A percentile compares a stretch with the other conserved stretches of the same genome.
Evolutionary conservation across 1,139 yeast species (phyloP).

Genomic region (Suhomyces yuchorum): DNA sequence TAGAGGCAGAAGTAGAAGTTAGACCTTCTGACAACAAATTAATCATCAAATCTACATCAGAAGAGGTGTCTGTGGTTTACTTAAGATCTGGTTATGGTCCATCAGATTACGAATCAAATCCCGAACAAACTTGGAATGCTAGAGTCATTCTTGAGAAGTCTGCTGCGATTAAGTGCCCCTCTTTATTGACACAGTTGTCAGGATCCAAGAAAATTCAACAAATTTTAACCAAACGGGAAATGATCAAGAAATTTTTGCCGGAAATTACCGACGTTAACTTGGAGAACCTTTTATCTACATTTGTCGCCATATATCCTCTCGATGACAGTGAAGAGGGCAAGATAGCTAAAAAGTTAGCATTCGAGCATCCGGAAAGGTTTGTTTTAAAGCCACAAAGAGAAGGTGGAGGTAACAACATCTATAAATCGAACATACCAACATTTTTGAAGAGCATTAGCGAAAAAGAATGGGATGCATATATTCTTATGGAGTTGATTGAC

Average conservation of each 20-base stretch:
- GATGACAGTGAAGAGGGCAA: slow-evolving; percentile 69
- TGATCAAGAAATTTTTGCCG: slow-evolving; percentile 51
- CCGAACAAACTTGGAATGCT: slow-evolving; percentile 69
- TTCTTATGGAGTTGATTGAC: slow-evolving; percentile 87
- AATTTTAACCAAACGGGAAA: slow-evolving; percentile 60
- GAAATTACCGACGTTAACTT: slow-evolving; percentile 27
- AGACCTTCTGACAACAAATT: slow-evolving; percentile 44
- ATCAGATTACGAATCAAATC: slow-evolving; percentile 58
- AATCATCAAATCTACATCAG: slow-evolving; percentile 53
- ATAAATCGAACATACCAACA: slow-evolving; percentile 77
- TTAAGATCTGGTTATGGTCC: slow-evolving; percentile 91
- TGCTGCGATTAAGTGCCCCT: slow-evolving; percentile 87
- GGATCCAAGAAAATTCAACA: slow-evolving; percentile 96
- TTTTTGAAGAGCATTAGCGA: slow-evolving; percentile 66
- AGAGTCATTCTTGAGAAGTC: slow-evolving; percentile 72
- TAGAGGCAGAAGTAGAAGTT: slow-evolving; percentile 41
- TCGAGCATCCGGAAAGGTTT: slow-evolving; percentile 64
- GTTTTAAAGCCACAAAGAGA: slow-evolving; percentile 97
- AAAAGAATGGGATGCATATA: slow-evolving; percentile 84
- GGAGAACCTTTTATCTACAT: slow-evolving; percentile 54
- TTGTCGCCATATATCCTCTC: slow-evolving; percentile 84
- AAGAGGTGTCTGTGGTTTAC: slow-evolving; percentile 85
- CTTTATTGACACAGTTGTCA: slow-evolving; percentile 81
- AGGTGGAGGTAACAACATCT: slow-evolving; percentile 92
- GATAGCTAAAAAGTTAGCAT: slow-evolving; percentile 66